Evolutionary conservation across 2,329 filamentous ascomycete species (phyloP), one percentile per base, ranked within the genome.

Genomic region (Fusarium sambucinum): DNA sequence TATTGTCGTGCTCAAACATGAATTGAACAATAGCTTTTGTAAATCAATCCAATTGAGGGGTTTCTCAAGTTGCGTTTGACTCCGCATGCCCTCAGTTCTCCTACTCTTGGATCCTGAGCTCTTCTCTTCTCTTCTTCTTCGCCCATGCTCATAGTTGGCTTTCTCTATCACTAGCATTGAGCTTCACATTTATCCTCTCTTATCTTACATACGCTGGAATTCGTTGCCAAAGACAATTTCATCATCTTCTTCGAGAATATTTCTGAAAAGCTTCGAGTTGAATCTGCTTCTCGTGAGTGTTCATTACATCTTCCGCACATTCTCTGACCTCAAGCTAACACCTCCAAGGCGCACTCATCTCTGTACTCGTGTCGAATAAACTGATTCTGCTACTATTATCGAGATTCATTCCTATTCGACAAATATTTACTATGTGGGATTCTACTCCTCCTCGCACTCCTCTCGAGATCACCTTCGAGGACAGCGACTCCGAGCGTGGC

Each of bases 1-100:
- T 57, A 63, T 67, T 67, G 63, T 67, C 25, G 35, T 32, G 44
- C n/a, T 52, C 9, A 50, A 53, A 25, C 45, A 44, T 53, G 11
- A 42, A 55, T 47, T 42, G 33, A 63, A 67, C 63, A 67, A 67
- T 67, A 40, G 4, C 25, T 29, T 21, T 32, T 23, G 25, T 27
- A 38, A 29, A 38, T 50, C 27, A 32, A 38, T 38, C 3, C 13
- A 27, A 38, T 19, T 50, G 47, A 40, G 47, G 23, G 47, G 23
- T 9, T 17, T 14, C n/a, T 16, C 10, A 38, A 17, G 17, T 17
- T 35, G 12, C 13, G 30, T 47, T 17, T 5, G 30, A 27, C 16
- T 27, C 40, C 4, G 12, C 25, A n/a, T 42, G 11, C 12, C 12
- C 14, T 44, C 12, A 21, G 9, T 2, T 37, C 21, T 30, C 8